A percentile compares a stretch with the other conserved stretches of the same genome.
Conservation (phyloP, 345 rosid species). For the Nasturtium officinale region DNA sequence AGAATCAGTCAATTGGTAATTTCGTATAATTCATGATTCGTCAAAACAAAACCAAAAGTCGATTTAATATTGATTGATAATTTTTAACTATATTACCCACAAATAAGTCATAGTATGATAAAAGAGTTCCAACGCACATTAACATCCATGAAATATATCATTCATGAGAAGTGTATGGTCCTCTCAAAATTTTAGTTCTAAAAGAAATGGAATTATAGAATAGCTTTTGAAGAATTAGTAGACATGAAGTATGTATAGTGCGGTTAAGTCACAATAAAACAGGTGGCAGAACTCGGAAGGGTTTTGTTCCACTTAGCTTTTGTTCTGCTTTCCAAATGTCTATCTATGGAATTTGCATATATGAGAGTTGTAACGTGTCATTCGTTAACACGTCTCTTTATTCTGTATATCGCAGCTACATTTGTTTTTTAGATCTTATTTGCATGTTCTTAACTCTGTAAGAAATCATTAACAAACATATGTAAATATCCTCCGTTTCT, state of each 20-base stretch:
- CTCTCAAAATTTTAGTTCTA: neutral
- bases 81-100: neutral
- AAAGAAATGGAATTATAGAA: neutral
- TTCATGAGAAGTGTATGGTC: neutral
- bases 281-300: neutral
- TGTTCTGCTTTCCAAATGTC: neutral
- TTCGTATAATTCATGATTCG: neutral
- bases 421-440: neutral
- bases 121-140: neutral
- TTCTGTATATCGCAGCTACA: neutral
- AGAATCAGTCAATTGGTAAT: neutral
- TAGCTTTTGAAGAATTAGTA: neutral
- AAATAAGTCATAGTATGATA: neutral
- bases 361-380: constrained; percentile 11
- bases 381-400: constrained; percentile 3
- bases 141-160: neutral
- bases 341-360: neutral
- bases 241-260: neutral
- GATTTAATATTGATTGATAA: neutral
- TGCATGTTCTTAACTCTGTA: neutral
- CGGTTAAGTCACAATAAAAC: neutral
- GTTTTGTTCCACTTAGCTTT: neutral
- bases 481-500: neutral
- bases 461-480: constrained; percentile 14
- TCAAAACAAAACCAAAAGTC: neutral